Evolutionary conservation across 176 grass and related monocot genomes (phyloP), one percentile per base, ranked within the genome.

Genomic region (Bothriochloa decipiens): DNA sequence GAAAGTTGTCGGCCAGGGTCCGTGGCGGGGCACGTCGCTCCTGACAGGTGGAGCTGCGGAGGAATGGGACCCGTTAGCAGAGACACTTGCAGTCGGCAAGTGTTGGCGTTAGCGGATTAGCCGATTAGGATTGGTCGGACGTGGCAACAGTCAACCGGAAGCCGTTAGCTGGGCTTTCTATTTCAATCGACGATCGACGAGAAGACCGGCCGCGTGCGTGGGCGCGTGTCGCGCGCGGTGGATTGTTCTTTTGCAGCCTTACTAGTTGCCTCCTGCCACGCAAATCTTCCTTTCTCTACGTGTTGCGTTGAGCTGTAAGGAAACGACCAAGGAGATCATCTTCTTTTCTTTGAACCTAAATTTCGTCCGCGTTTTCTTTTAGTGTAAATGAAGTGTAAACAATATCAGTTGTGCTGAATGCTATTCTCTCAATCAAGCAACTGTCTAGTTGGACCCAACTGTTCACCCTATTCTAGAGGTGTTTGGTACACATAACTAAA

Each of bases 81-180:
- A 0, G 18, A 17, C 1, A 0, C 6, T 17, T 2, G 3, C 11
- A n/a, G n/a, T n/a, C n/a, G n/a, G n/a, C n/a, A n/a, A n/a, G n/a
- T n/a, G n/a, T n/a, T n/a, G n/a, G n/a, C n/a, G n/a, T n/a, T n/a
- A 20, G 74, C 37, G 26, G 32, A 3, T 16, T 23, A 20, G 60
- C 25, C 14, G 58, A 63, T 11, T 27, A 10, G 53, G n/a, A 64
- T 57, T 36, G 7, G 35, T 69, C 36, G 67, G 67, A 40, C 67
- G 35, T 23, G 14, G 6, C 11, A 45, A 42, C 23, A 18, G 71
- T 74, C 43, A 74, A 50, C 71, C 3, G 12, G 15, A 29, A 29
- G 46, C 25, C 25, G 71, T 47, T 74, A 1, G 72, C 25, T 50
- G 25, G 14, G 15, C 72, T 74, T 74, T 17, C 72, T 16, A 28